Evolutionary conservation across 495 filamentous ascomycete species (phyloP).

Genomic region (Podospora fimiseda): DNA sequence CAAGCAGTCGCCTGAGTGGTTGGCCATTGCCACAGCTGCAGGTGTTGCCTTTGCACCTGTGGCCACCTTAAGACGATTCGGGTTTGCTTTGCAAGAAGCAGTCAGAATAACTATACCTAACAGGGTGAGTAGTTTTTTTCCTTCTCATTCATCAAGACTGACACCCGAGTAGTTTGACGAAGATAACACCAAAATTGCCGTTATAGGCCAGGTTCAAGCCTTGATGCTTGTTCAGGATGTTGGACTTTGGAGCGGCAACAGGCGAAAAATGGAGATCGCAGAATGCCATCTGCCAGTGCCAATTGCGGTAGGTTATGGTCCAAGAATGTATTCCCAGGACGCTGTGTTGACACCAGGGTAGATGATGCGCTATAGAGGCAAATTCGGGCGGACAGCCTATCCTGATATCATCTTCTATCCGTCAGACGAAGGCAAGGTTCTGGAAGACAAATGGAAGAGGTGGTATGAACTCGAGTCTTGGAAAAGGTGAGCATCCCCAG

Average conservation of each 20-base stretch:
- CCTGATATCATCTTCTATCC: constrained; percentile 34
- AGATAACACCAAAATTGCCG: constrained; percentile 49
- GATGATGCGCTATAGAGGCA: constrained; percentile 41
- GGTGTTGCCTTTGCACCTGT: constrained; percentile 51
- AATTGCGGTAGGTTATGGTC: constrained; percentile 16
- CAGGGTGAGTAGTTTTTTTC: constrained; percentile 19
- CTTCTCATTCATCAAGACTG: neutral
- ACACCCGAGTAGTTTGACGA: constrained; percentile 41
- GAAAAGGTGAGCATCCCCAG: constrained; percentile 43
- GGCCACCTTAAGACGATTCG: constrained; percentile 54
- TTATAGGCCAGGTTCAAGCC: constrained; percentile 50
- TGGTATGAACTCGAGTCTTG: constrained; percentile 54
- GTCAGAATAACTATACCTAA: constrained; percentile 46
- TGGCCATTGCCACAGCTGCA: constrained; percentile 48
- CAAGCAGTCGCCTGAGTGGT: constrained; percentile 47
- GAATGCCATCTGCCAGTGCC: constrained; percentile 44
- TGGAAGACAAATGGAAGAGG: constrained; percentile 52
- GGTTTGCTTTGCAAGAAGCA: constrained; percentile 56
- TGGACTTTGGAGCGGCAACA: constrained; percentile 61
- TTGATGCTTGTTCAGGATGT: constrained; percentile 51
- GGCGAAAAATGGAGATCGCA: constrained; percentile 62
- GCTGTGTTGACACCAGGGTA: constrained; percentile 8
- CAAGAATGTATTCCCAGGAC: neutral
- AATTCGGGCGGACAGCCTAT: constrained; percentile 44
- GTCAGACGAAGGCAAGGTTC: constrained; percentile 39